These are phyloP conservation scores for Hygrophorus pudorinus DNA, from an alignment of 768 basidiomycete genomes.

Conservation along the genomic window DNA sequence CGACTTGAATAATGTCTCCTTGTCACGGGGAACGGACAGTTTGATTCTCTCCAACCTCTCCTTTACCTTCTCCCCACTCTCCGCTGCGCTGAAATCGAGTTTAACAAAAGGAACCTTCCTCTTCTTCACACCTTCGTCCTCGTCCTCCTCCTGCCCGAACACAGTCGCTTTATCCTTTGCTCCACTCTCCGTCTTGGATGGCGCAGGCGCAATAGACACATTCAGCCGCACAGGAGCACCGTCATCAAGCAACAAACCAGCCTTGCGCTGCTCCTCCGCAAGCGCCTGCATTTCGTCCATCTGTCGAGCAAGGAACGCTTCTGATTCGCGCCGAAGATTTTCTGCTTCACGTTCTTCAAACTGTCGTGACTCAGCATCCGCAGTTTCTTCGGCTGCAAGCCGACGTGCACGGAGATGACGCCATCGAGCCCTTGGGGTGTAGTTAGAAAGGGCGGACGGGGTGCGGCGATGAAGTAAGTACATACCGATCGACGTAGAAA, in stretches of 20 bases:
- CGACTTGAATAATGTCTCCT: slow-evolving; percentile 68
- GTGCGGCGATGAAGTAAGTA: not conserved
- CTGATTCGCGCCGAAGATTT: slow-evolving; percentile 81
- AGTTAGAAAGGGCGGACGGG: slow-evolving; percentile 2
- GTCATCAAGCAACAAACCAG: slow-evolving; percentile 84
- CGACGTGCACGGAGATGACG: slow-evolving; percentile 62
- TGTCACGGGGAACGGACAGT: slow-evolving; percentile 64
- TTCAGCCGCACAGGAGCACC: slow-evolving; percentile 84
- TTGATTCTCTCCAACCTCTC: slow-evolving; percentile 75
- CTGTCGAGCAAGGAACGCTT: slow-evolving; percentile 86
- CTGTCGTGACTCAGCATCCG: slow-evolving; percentile 73
- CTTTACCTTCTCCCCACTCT: slow-evolving; percentile 67
- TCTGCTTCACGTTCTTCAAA: slow-evolving; percentile 83
- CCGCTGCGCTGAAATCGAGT: slow-evolving; percentile 80
- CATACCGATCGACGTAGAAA: slow-evolving; percentile 87
- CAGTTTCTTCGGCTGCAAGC: slow-evolving; percentile 68
- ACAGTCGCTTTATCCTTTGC: slow-evolving; percentile 49
- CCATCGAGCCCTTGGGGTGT: slow-evolving; percentile 57
- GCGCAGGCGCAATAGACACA: slow-evolving; percentile 52
- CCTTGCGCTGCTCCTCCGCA: slow-evolving; percentile 84
- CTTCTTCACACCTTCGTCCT: slow-evolving; percentile 77
- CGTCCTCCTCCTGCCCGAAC: slow-evolving; percentile 77
- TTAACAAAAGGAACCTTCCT: slow-evolving; percentile 82
- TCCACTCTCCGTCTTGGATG: slow-evolving; percentile 30
- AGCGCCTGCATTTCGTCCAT: slow-evolving; percentile 95